Evolutionary conservation across 2,329 filamentous ascomycete species (phyloP).

Genomic region (Fusarium incarnatum): DNA sequence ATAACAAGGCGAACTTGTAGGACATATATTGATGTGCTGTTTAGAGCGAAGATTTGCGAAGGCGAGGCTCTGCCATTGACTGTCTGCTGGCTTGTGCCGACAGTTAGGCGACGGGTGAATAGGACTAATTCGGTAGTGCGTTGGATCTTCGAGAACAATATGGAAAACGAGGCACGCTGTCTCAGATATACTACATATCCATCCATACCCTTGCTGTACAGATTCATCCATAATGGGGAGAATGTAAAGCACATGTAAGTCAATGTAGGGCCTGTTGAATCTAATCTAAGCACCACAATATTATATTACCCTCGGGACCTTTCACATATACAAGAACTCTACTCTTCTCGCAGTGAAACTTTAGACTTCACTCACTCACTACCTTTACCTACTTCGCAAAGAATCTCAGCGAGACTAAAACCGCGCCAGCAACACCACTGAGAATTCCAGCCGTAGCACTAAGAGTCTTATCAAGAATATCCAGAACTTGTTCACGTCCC

Average conservation of each 20-base stretch:
- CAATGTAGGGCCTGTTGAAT: neutral
- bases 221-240: neutral
- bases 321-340: neutral
- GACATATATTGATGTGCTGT: neutral
- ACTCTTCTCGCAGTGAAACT: neutral
- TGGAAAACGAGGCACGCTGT: neutral
- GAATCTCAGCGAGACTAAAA: neutral
- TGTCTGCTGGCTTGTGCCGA: neutral
- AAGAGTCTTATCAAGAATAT: neutral
- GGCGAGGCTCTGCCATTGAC: conserved; percentile 9
- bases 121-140: neutral
- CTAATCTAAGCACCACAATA: neutral
- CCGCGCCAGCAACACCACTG: neutral
- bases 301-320: neutral
- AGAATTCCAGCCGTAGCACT: neutral
- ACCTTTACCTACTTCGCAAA: neutral
- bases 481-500: neutral
- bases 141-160: neutral
- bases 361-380: neutral
- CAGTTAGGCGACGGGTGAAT: neutral
- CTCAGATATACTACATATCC: neutral
- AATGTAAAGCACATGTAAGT: neutral
- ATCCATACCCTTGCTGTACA: neutral
- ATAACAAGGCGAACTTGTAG: conserved; percentile 20
- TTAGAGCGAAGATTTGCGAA: neutral